Conservation (phyloP, 139 green algal genomes). For the Chlamydomonas sp. region DNA sequence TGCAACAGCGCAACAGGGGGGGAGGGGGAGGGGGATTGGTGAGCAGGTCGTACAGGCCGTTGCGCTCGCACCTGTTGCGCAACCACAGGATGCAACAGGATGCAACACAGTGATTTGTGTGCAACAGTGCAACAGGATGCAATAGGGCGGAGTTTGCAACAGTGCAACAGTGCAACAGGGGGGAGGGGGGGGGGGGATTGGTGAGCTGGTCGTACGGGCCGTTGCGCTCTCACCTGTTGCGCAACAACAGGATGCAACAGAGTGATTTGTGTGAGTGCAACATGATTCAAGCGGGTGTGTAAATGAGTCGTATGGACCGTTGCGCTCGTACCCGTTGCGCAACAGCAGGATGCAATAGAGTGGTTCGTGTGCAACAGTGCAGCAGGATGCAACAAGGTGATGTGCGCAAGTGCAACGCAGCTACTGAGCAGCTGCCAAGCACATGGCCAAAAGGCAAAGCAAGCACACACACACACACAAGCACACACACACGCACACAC, state of each 20-base stretch:
- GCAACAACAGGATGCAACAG: not conserved
- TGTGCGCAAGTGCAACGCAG: no score
- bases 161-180: no score
- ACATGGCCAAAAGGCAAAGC: no score
- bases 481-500: no score
- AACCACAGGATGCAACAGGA: not conserved
- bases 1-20: not conserved
- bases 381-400: no score
- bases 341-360: not conserved
- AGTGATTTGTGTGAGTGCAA: not conserved
- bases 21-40: no score
- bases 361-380: not conserved
- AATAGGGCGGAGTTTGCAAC: no score
- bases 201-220: constrained; percentile 65
- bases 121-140: not conserved
- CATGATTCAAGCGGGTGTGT: constrained; percentile 48
- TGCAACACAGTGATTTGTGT: not conserved
- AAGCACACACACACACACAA: no score
- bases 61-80: constrained; percentile 29
- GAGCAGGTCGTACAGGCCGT: constrained; percentile 64
- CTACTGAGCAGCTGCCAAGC: no score
- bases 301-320: constrained; percentile 64
- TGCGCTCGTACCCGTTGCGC: constrained; percentile 30
- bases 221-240: constrained; percentile 41
- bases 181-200: no score